Base-by-base conservation (phyloP, 2,329 filamentous ascomycete genomes). In the Aspergillus vadensis region DNA sequence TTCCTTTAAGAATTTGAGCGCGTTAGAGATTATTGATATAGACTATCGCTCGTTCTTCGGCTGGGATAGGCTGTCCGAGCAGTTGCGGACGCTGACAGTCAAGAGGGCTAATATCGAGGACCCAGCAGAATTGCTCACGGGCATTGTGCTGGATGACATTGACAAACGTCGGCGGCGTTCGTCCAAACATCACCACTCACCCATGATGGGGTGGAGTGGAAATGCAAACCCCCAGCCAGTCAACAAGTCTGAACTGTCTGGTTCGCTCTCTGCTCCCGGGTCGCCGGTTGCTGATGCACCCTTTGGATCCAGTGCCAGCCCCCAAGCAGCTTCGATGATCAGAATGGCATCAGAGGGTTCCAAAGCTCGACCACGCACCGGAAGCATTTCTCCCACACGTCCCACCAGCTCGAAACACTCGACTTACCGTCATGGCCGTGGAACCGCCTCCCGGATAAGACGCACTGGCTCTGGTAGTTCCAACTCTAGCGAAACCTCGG, bases 21-120 rank as follows among this genome's bases (percentile, higher is more conserved):
- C 92, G 21, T 83, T 99, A 65, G 95, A 99, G 76, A 91, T 99
- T 56, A 93, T 89, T 79, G 93, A 96, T 78, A 90, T 98, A 73
- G 95, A 99, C 77, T 97, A 97, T 74, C 88, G 95, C 63, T 93
- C 97, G 69, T 97, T 98, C 79, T 97, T 92, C 77, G 95, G 95
- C 60, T 99, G 95, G 95, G 94, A 99, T 74, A 88, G 91, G 60
- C 80, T 98, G 58, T 91, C 95, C 8, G 95, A 99, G 73, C 93
- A 97, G 75, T 81, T 99, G 64, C 88, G 92, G 61, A 96, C 92
- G 63, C 82, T 99, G 65, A 95, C 91, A 2, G 82, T 99, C 65
- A 97, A 92, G 79, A 88, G 92, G 67, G 94, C 91, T 58, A 88
- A 89, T 64, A 83, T 99, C 48, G 92, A 97, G 65, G 93, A 99